Base-by-base conservation (phyloP, 78 protist species). In the Speleostelium caveatum region DNA sequence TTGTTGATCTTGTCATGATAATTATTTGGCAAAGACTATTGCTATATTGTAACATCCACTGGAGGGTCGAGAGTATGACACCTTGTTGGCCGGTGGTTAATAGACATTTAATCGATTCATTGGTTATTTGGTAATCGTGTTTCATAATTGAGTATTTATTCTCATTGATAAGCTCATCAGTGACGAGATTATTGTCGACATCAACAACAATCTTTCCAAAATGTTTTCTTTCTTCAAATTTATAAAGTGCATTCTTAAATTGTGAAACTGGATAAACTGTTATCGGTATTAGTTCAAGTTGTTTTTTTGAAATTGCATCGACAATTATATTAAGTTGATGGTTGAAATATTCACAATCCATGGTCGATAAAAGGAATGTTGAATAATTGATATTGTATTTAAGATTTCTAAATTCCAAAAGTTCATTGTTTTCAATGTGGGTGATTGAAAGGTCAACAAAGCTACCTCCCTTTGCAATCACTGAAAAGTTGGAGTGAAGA, bases 391-490 rank as follows among this genome's bases (percentile, higher is more conserved):
- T 42, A 2, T 42, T 26, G 42, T 14, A 38, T 36, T 65, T 65
- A 41, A 16, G 36, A 21, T 38, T 7, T 1, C 22, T 36, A 1
- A 22, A 10, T 0, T 2, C 14, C 19, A 28, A 42, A 0, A 24
- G 17, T 5, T 69, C 61, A 17, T 14, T 3, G 53, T 49, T 36
- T 26, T 79, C 60, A 58, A 79, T 66, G 12, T 79, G 77, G 3
- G 76, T 63, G 77, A 68, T 61, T 12, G 77, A 66, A 38, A 79
- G 55, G 26, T 86, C 92, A 2, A 71, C 73, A 30, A 86, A 42
- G n/a, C 71, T 76, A 24, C 92, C 92, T 63, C 62, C 73, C 2
- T 59, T 51, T 7, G 67, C 28, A 26, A 86, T 19, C 1, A 39
- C 38, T 26, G 19, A 14, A 45, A 69, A 66, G 66, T 59, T 73